phyloP scores from a whole-genome alignment of 495 filamentous ascomycete genomes.

The Copromyces sp. region DNA sequence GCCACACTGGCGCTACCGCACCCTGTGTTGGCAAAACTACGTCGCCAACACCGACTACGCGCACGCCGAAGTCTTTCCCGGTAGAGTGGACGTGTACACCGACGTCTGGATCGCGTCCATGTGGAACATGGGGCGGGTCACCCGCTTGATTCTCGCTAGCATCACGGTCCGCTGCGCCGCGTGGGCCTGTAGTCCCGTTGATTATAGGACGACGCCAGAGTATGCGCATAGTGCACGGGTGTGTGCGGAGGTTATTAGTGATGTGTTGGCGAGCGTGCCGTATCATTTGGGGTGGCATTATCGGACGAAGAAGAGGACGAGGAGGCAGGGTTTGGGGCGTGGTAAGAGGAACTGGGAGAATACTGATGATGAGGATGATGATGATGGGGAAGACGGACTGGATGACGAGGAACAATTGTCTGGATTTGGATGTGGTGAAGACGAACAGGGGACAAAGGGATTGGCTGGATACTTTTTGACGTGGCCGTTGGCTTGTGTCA shows the following conservation, averaged over 20 bases:
- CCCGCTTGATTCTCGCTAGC: slow-evolving; percentile 35
- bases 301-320: not conserved
- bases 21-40: slow-evolving; percentile 37
- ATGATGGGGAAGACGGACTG: slow-evolving; percentile 13
- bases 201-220: slow-evolving; percentile 44
- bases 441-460: slow-evolving; percentile 25
- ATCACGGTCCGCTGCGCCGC: slow-evolving; percentile 40
- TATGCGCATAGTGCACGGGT: slow-evolving; percentile 33
- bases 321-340: not conserved
- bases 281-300: slow-evolving; percentile 41
- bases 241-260: slow-evolving; percentile 34
- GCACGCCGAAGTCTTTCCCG: slow-evolving; percentile 38
- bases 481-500: slow-evolving; percentile 32
- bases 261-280: slow-evolving; percentile 42
- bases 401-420: slow-evolving; percentile 2
- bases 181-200: slow-evolving; percentile 39
- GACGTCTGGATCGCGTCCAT: slow-evolving; percentile 41
- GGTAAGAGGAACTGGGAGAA: not conserved
- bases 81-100: slow-evolving; percentile 39
- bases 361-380: not conserved
- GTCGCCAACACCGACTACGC: slow-evolving; percentile 26
- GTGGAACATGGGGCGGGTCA: slow-evolving; percentile 37
- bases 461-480: slow-evolving; percentile 39
- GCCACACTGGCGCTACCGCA: slow-evolving; percentile 27
- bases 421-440: slow-evolving; percentile 29